A percentile compares a stretch with the other conserved stretches of the same genome.
phyloP scores from a whole-genome alignment of 2,329 filamentous ascomycete species.

The Aspergillus latus region DNA sequence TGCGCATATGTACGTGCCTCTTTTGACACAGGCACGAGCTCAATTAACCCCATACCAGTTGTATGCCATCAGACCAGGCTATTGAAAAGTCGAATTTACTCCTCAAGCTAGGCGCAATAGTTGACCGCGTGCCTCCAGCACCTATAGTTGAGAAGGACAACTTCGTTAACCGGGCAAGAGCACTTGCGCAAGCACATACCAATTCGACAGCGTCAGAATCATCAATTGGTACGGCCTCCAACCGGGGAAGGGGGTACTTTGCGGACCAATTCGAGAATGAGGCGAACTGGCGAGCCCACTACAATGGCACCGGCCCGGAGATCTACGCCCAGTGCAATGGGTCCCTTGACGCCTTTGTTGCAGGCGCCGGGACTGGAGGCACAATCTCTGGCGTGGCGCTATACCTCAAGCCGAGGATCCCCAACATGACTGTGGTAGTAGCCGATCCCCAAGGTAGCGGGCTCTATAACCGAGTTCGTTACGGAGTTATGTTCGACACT shows the following conservation, averaged over 20 bases:
- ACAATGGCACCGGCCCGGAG: conserved; percentile 80
- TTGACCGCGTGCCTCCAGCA: conserved; percentile 85
- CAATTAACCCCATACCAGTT: conserved; percentile 43
- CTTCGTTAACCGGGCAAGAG: conserved; percentile 88
- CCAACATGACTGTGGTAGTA: conserved; percentile 68
- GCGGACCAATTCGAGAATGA: conserved; percentile 93
- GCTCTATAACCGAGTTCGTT: conserved; percentile 84
- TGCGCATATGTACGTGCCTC: conserved; percentile 69
- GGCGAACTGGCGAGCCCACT: conserved; percentile 86
- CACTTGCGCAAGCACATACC: conserved; percentile 73
- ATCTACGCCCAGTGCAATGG: conserved; percentile 77
- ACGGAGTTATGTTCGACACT: conserved; percentile 91
- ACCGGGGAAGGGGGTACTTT: conserved; percentile 79
- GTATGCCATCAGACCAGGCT: conserved; percentile 92
- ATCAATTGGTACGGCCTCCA: conserved; percentile 29
- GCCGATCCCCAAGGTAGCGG: conserved; percentile 95
- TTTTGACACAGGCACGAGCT: background rate
- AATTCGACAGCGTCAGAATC: conserved; percentile 26
- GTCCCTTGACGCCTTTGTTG: conserved; percentile 79
- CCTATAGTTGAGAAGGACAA: conserved; percentile 92
- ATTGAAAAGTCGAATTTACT: conserved; percentile 87
- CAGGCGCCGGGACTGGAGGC: conserved; percentile 90
- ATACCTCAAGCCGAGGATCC: conserved; percentile 74
- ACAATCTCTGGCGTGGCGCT: conserved; percentile 85
- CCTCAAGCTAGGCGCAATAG: conserved; percentile 83